Base-by-base conservation (phyloP, 2,329 filamentous ascomycete genomes). In the Trichoderma lentiforme region DNA sequence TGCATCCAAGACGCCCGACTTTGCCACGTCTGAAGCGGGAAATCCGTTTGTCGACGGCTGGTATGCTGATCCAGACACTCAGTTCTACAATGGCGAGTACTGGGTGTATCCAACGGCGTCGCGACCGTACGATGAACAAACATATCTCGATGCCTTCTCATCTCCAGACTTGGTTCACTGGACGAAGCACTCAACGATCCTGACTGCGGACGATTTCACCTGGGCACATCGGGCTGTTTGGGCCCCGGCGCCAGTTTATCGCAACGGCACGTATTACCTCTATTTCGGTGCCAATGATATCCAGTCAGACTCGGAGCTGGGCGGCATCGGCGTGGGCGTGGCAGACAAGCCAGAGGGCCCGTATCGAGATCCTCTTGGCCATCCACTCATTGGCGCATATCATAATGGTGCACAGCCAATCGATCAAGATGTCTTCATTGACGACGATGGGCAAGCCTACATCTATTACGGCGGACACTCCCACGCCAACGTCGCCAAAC, bases 211-310 rank as follows among this genome's bases (percentile, higher is more conserved):
- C 39, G 72, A 75, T 71, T 76, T 79, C 28, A 74, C 79, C 5
- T 87, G 85, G 85, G 84, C 83, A 7, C 82, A 76, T 2, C 79
- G 80, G 67, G 84, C 84, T 0, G 77, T 85, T 24, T 86, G 85
- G 85, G 85, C 84, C 2, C 85, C 85, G 0, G 83, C 84, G 0
- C 82, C 85, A 14, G 80, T 84, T 43, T 74, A 74, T 15, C 80
- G 83, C 39, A 79, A 84, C 73, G 83, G 82, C 12, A 83, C 81
- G 53, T 86, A 86, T 75, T 86, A 83, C 74, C 79, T 87, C 68
- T 87, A 87, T 76, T 87, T 86, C 73, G 83, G 80, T 57, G 85
- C 84, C 43, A 86, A 86, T 51, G 85, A 86, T 69, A 83, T 84
- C 58, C 82, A 82, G 77, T 62, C 73, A 28, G 68, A 76, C 61